Percentiles rank a stretch among this genome's conserved stretches.
Conservation (phyloP, 1,284 basidiomycete genomes). For the Pyrrhoderma noxium region DNA sequence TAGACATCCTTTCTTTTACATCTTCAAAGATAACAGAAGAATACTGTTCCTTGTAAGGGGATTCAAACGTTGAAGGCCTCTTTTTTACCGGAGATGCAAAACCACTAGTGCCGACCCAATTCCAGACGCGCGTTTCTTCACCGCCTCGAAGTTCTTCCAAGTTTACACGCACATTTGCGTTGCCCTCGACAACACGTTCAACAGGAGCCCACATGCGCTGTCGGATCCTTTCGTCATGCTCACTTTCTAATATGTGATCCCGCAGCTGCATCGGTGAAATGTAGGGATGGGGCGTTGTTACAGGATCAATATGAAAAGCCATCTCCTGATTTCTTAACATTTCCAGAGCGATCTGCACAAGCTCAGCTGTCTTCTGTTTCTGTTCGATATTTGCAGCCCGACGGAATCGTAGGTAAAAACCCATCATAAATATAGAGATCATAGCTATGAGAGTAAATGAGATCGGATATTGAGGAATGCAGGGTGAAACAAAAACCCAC, state of each 20-base stretch:
- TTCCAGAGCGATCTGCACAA: constrained; percentile 77
- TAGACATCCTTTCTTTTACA: neutral
- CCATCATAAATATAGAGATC: constrained; percentile 28
- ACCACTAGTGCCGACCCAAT: constrained; percentile 64
- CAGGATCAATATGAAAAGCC: constrained; percentile 79
- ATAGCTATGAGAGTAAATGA: constrained; percentile 24
- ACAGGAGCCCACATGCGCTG: constrained; percentile 82
- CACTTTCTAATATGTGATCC: constrained; percentile 80
- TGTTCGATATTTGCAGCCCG: constrained; percentile 54
- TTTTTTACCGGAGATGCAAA: constrained; percentile 19
- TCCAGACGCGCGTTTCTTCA: constrained; percentile 80
- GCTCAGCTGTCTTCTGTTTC: constrained; percentile 60
- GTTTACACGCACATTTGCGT: constrained; percentile 88
- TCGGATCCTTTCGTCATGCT: constrained; percentile 65
- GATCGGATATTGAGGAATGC: constrained; percentile 22
- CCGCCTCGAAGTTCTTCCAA: constrained; percentile 85
- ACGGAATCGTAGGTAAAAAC: constrained; percentile 34
- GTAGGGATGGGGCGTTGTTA: constrained; percentile 70
- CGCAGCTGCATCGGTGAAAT: constrained; percentile 87
- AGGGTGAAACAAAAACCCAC: constrained; percentile 37
- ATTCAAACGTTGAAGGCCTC: constrained; percentile 12
- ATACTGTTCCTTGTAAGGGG: constrained; percentile 7
- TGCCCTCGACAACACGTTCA: constrained; percentile 83
- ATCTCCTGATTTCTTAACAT: constrained; percentile 83
- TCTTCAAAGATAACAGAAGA: neutral